Evolutionary conservation across 257 asterid genomes (phyloP).

Genomic region (Fraxinus cuspidata): DNA sequence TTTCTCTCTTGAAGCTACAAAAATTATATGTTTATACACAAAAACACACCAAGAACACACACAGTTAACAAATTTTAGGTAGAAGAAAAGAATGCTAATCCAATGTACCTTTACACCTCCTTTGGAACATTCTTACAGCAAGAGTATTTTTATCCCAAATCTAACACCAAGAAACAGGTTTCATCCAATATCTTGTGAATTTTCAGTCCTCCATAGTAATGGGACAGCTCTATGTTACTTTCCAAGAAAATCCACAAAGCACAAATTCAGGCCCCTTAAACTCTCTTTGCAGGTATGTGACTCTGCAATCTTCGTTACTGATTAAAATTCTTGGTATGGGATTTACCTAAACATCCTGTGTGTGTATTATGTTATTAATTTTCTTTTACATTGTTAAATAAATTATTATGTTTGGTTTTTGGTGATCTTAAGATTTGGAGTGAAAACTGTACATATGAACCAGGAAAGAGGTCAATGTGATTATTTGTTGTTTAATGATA

Average conservation of each 20-base stretch:
- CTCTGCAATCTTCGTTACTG: not conserved
- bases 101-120: conserved; percentile 58
- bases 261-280: conserved; percentile 38
- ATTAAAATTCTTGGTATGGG: not conserved
- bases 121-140: conserved; percentile 38
- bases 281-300: conserved; percentile 43
- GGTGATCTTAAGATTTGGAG: not conserved
- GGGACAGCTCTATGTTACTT: conserved; percentile 26
- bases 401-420: not conserved
- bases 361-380: not conserved
- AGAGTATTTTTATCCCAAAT: conserved; percentile 40
- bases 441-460: not conserved
- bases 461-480: not conserved
- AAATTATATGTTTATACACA: conserved; percentile 30
- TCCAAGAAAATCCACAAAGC: conserved; percentile 39
- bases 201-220: conserved; percentile 27
- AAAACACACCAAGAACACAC: not conserved
- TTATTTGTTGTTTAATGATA: not conserved
- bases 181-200: conserved; percentile 34
- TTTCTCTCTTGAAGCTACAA: conserved; percentile 46
- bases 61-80: not conserved
- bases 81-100: conserved; percentile 47
- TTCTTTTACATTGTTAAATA: conserved; percentile 10
- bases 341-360: not conserved
- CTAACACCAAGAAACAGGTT: conserved; percentile 33